Evolutionary conservation across 2,329 filamentous ascomycete species (phyloP), one percentile per base, ranked within the genome.

Genomic region (Phialemonium atrogriseum): DNA sequence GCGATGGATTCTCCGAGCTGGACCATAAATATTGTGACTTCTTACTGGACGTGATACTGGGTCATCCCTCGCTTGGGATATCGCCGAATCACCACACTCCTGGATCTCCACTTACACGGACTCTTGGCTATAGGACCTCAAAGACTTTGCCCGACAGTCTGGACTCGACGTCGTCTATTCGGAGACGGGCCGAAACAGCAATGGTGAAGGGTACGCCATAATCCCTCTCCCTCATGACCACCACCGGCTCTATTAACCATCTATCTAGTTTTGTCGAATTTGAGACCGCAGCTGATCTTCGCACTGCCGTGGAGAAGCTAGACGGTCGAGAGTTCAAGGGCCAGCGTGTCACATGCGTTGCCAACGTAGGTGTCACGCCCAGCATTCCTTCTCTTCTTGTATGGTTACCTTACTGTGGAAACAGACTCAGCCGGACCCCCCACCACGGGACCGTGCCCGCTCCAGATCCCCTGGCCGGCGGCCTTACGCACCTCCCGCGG

Each of bases 111-210:
- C 84, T 88, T 84, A 91, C 82, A 72, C 73, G 75, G 73, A 75
- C 63, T 72, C 71, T 78, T n/a, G 73, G 72, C 68, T 80, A 66
- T 87, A 98, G 91, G 91, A 98, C 64, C 79, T 98, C 33, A 98
- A 98, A 84, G 91, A 98, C 61, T 98, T 98, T 64, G 91, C 91
- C 41, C 87, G 91, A 56, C 85, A 93, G 61, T 93, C 89, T 59
- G 87, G 87, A 61, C 76, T 94, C 60, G 91, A 96, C 59, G 91
- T 98, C 45, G 91, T 98, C 52, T 98, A 94, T 60, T 95, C 88
- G 44, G 91, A 98, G 66, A 93, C 93, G 39, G 82, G 80, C 49
- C 87, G 89, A 51, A 88, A 94, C 56, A 83, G 82, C 45, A 86
- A 93, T 57, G 86, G 87, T 45, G 85, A 84, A 75, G 89, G 89